Base-by-base conservation (phyloP, 371 early-diverging fungal species). In the Mucor lusitanicus region DNA sequence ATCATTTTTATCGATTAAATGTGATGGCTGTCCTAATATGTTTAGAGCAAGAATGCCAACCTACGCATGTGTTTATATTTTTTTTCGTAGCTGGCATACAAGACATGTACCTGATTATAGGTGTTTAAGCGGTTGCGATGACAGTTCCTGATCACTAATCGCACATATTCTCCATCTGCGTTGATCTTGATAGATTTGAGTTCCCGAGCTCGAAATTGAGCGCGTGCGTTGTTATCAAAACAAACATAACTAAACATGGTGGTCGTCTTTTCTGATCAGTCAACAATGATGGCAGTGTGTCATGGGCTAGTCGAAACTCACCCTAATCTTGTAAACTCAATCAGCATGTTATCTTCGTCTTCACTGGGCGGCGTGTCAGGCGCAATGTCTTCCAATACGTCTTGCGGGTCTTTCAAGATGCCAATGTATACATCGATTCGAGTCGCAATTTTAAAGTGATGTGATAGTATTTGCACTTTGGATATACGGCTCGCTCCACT, bases 381-480 rank as follows among this genome's bases (percentile, higher is more conserved):
- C 25, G 42, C 64, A 21, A 73, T 60, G n/a, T 66, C 66, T 19
- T 71, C 71, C 23, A 72, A 28, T 30, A 64, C 50, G 19, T 71
- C 73, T 40, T 66, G 32, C 21, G 71, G 50, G 19, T 79, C 78
- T 59, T 79, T 79, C 25, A 79, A 55, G 12, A 71, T 42, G 2
- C 82, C 91, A 59, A 90, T 74, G 73, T 84, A 89, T 59, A 92
- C 84, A 63, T 92, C 92, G 27, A 93, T 79, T 64, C 82, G 85
- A n/a, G 90, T 88, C 5, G 94, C 85, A 61, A 94, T 91, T 76
- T 91, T 94, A 81, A 87, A 94, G 70, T 94, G 94, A 73, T 94
- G 94, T 17, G 87, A 86, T 27, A 93, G 75, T 25, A 92, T 71
- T 69, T 93, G 91, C 42, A 93, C 81, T 77, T 91, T 90, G 28